phyloP scores from a whole-genome alignment of 208 protist genomes.

The Vickermania ingenoplastis region DNA sequence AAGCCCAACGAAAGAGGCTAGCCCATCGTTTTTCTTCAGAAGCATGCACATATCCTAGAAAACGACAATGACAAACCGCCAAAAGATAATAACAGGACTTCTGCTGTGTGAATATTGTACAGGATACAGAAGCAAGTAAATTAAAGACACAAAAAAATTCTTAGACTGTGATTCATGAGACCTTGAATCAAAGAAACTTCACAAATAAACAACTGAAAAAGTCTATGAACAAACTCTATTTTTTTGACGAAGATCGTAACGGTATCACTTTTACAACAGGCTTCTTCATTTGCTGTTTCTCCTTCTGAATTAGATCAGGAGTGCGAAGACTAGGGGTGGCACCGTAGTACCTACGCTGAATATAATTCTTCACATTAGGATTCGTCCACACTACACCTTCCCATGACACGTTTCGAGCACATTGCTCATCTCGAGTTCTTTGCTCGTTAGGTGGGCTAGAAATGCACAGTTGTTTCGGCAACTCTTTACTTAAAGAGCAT shows the following conservation, averaged over 20 bases:
- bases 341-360: slow-evolving; percentile 81
- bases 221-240: background rate
- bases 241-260: slow-evolving; percentile 3
- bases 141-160: too few species aligned
- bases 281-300: slow-evolving; percentile 15
- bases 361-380: slow-evolving; percentile 82
- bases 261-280: slow-evolving; percentile 58
- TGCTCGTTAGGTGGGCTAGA: too few species aligned
- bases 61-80: too few species aligned
- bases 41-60: too few species aligned
- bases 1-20: too few species aligned
- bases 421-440: too few species aligned
- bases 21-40: too few species aligned
- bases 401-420: too few species aligned
- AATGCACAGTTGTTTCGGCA: too few species aligned
- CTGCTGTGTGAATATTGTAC: background rate
- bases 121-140: too few species aligned
- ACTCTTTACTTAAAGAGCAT: background rate
- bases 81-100: background rate
- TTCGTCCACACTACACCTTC: slow-evolving; percentile 57
- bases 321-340: slow-evolving; percentile 73
- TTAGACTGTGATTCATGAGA: background rate
- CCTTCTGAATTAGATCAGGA: slow-evolving; percentile 41
- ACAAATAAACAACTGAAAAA: slow-evolving; percentile 6
- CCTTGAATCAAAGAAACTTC: background rate